Evolutionary conservation across 257 asterid species (phyloP).

Genomic region (Fraxinus anomala): DNA sequence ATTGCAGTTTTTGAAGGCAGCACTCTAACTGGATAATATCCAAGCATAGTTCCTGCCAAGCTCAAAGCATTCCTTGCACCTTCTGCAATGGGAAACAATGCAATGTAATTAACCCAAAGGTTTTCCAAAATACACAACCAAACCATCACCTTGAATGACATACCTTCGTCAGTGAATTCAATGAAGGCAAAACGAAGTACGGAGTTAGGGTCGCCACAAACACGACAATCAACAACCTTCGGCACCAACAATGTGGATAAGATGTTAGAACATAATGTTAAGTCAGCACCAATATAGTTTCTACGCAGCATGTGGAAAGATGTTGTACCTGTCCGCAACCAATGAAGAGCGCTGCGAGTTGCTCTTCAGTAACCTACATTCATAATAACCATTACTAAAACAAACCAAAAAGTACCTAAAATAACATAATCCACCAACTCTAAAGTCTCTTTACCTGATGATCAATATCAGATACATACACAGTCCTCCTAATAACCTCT

Average conservation of each 20-base stretch:
- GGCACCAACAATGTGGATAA: constrained; percentile 18
- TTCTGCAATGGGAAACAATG: constrained; percentile 45
- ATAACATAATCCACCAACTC: not conserved
- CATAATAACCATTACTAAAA: not conserved
- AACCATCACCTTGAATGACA: constrained; percentile 18
- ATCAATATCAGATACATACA: constrained; percentile 76
- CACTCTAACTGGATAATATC: constrained; percentile 70
- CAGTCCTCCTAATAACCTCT: constrained; percentile 74
- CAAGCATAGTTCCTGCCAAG: constrained; percentile 77
- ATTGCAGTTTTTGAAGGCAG: constrained; percentile 85
- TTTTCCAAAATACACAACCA: constrained; percentile 13
- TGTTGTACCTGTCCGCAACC: constrained; percentile 62
- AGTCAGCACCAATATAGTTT: not conserved
- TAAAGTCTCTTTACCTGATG: constrained; percentile 53
- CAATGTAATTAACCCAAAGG: constrained; percentile 14
- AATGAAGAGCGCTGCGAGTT: constrained; percentile 67
- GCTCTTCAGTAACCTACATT: constrained; percentile 71
- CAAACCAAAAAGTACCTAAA: not conserved
- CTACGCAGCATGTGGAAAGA: constrained; percentile 8
- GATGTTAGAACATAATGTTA: constrained; percentile 3
- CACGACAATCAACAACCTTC: constrained; percentile 82
- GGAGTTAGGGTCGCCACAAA: constrained; percentile 80
- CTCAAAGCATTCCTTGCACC: constrained; percentile 76
- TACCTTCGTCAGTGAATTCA: constrained; percentile 77
- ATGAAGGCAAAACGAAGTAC: constrained; percentile 74